Percentiles rank a stretch among this genome's conserved stretches.
Conservation (phyloP, 1,284 basidiomycete species). For the Cerioporus squamosus region DNA sequence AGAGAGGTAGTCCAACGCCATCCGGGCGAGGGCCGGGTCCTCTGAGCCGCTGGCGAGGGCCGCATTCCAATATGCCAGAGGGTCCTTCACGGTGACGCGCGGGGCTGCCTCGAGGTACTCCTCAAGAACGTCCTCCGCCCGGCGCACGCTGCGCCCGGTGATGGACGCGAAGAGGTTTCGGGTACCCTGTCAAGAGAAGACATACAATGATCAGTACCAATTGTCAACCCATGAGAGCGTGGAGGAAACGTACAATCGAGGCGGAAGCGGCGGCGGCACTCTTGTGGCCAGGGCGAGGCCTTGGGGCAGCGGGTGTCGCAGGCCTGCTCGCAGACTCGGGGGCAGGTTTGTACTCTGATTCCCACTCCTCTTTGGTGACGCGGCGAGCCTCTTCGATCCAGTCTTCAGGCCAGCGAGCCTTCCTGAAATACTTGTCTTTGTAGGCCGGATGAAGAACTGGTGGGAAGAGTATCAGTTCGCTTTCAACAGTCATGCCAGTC, state of each 20-base stretch:
- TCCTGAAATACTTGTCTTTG: constrained; percentile 11
- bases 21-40: constrained; percentile 5
- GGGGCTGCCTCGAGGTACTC: constrained; percentile 1
- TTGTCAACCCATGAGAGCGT: too few relatives aligned
- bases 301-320: neutral
- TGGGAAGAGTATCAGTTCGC: too few relatives aligned
- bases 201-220: too few relatives aligned
- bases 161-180: too few relatives aligned
- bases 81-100: neutral
- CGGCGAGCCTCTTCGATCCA: constrained; percentile 3
- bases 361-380: constrained; percentile 7
- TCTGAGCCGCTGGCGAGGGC: neutral
- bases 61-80: constrained; percentile 7
- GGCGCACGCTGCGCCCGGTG: neutral
- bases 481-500: too few relatives aligned
- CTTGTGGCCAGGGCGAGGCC: neutral
- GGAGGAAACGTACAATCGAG: too few relatives aligned
- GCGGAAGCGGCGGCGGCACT: neutral
- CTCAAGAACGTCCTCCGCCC: neutral
- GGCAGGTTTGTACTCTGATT: neutral
- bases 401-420: neutral
- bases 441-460: constrained; percentile 12
- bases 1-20: constrained; percentile 3
- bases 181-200: neutral
- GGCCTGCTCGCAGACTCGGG: too few relatives aligned